Base-by-base conservation (phyloP, 2,329 filamentous ascomycete species). In the Escovopsis sp. region DNA sequence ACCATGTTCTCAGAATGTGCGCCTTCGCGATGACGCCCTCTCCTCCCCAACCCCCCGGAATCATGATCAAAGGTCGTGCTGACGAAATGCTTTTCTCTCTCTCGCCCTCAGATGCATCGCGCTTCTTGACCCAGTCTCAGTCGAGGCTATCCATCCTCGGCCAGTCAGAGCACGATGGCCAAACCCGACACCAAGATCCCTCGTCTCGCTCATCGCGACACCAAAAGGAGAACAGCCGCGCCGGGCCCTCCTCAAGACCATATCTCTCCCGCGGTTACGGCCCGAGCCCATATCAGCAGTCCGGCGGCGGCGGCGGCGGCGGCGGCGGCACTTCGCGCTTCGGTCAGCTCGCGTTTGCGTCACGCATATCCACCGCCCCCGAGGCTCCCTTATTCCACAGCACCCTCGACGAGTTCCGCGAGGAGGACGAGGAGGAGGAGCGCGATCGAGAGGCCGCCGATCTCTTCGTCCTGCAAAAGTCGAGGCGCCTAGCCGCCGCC, bases 331-430 rank as follows among this genome's bases (percentile, higher is more conserved):
- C 75, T 36, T 85, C 84, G 3, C 79, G 87, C 38, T 75, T 86
- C 52, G 88, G 93, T 48, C 65, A 67, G 41, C 56, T 72, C 43
- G 80, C 79, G 28, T 94, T 94, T 58, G 77, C 82, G 26, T 86
- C 85, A 10, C 75, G 87, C 40, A 79, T 83, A 47, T 75, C 82
- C 4, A 70, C 77, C 37, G 69, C 70, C 18, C 81, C 85, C 45
- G 84, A 87, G 51, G 88, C 89, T 9, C 91, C 91, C 43, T 70
- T 98, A n/a, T 96, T 98, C 61, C 87, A 91, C 62, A 94, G 86
- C 55, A 80, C 85, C 4, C 76, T 87, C 12, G 87, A 94, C 59
- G 86, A 93, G 56, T 91, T 93, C 49, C 79, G 83, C 47, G 88
- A 95, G 61, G 85, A 93, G 56, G 88, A 95, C 49, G 89, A 96